Percentiles rank a stretch among this genome's conserved stretches.
Conservation (phyloP, 192 early-diverging fungal species). For the Rhizophagus prolifer region DNA sequence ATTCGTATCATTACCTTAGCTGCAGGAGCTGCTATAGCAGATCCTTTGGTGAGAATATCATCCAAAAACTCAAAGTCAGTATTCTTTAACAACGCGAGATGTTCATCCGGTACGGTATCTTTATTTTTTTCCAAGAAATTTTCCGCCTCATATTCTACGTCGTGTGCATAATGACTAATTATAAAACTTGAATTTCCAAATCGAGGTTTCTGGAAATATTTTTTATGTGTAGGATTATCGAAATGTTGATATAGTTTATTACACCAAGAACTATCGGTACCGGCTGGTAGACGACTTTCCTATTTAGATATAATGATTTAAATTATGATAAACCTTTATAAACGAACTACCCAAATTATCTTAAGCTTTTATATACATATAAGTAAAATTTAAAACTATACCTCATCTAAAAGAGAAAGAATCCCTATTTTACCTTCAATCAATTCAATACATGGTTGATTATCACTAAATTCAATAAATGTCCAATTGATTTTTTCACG, state of each 20-base stretch:
- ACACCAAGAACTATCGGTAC: conserved; percentile 80
- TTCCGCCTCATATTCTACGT: conserved; percentile 91
- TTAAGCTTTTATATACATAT: not conserved
- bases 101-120: conserved; percentile 95
- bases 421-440: conserved; percentile 96
- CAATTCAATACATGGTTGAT: conserved; percentile 97
- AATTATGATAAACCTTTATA: too few species aligned
- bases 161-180: conserved; percentile 93
- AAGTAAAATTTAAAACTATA: conserved; percentile 30
- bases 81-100: conserved; percentile 75
- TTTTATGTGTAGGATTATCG: conserved; percentile 57
- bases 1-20: conserved; percentile 45
- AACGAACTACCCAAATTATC: too few species aligned
- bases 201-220: conserved; percentile 88
- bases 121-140: conserved; percentile 98
- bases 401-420: conserved; percentile 94
- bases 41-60: conserved; percentile 69
- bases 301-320: conserved; percentile 14
- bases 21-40: conserved; percentile 44
- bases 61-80: conserved; percentile 78
- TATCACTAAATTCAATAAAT: conserved; percentile 98
- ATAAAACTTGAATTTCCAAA: conserved; percentile 88
- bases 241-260: conserved; percentile 91
- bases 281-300: conserved; percentile 77
- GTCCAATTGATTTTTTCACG: conserved; percentile 97